phyloP scores from a whole-genome alignment of 345 rosid species.

The Camelina hispida region DNA sequence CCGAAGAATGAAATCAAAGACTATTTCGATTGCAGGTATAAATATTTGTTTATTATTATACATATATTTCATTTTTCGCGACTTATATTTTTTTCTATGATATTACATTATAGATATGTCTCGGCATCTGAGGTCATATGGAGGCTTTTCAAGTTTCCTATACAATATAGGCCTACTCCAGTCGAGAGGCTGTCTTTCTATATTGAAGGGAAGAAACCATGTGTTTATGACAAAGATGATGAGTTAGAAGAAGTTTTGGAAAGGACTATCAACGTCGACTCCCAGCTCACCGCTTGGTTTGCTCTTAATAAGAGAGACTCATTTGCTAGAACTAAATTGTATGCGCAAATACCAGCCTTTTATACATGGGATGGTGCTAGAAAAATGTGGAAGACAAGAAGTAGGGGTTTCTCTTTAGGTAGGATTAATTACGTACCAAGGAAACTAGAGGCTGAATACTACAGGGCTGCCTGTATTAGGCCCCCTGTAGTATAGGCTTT shows the following conservation, averaged over 20 bases:
- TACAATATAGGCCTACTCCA: neutral
- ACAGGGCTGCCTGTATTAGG: too few species aligned
- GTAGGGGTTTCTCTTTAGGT: neutral
- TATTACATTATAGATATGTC: neutral
- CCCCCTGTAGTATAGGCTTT: too few species aligned
- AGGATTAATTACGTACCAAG: neutral
- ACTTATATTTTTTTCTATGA: too few species aligned
- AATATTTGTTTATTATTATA: too few species aligned
- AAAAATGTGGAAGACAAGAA: neutral
- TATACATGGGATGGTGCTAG: neutral
- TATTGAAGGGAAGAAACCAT: neutral
- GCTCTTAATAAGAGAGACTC: neutral
- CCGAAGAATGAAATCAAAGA: too few species aligned
- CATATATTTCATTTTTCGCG: too few species aligned
- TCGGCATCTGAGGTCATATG: neutral
- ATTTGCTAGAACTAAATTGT: neutral
- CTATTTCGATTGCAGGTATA: too few species aligned
- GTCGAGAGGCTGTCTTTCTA: neutral
- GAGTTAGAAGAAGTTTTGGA: neutral
- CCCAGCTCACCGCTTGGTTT: neutral
- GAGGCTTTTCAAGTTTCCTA: neutral
- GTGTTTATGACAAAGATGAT: neutral
- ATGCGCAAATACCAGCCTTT: neutral
- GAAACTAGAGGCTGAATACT: neutral
- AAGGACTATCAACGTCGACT: neutral